A percentile compares a stretch with the other conserved stretches of the same genome.
Conservation (phyloP, 768 basidiomycete genomes). For the Tulasnella sp. region DNA sequence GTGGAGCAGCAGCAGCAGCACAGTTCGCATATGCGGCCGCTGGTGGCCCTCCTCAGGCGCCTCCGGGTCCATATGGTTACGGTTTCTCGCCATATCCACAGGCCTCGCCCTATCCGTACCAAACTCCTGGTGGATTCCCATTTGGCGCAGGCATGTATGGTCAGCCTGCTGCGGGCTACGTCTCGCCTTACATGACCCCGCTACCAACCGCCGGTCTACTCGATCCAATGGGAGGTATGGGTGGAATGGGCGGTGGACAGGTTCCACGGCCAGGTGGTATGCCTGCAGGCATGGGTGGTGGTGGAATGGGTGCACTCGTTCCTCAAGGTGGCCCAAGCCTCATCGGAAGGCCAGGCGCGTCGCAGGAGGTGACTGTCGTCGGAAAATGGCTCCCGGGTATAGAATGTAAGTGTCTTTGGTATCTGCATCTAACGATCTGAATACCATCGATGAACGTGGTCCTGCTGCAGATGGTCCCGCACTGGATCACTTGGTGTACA, state of each 20-base stretch:
- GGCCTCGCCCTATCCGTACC: constrained; percentile 6
- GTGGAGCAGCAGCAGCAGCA: not conserved
- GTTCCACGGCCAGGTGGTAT: too few species aligned
- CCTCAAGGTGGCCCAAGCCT: not conserved
- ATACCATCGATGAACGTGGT: not conserved
- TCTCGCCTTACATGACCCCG: constrained; percentile 13
- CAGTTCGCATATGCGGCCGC: constrained; percentile 4
- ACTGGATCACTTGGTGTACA: constrained; percentile 15
- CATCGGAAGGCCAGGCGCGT: constrained; percentile 9
- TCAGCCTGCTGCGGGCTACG: not conserved
- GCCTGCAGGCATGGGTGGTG: not conserved
- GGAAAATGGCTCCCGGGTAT: constrained; percentile 13
- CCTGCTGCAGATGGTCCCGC: constrained; percentile 9
- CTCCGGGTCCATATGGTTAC: not conserved
- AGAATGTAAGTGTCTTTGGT: constrained; percentile 5
- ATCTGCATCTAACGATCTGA: not conserved
- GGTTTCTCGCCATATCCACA: constrained; percentile 14
- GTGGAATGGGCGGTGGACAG: not conserved
- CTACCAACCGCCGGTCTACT: constrained; percentile 1
- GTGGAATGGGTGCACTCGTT: not conserved
- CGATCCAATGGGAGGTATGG: constrained; percentile 4
- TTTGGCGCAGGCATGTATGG: constrained; percentile 12
- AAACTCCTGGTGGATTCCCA: constrained; percentile 6
- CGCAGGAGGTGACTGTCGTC: not conserved
- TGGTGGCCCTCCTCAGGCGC: not conserved